Base-by-base conservation (phyloP, 73 alveolate genomes). In the Uronychia binucleata region DNA sequence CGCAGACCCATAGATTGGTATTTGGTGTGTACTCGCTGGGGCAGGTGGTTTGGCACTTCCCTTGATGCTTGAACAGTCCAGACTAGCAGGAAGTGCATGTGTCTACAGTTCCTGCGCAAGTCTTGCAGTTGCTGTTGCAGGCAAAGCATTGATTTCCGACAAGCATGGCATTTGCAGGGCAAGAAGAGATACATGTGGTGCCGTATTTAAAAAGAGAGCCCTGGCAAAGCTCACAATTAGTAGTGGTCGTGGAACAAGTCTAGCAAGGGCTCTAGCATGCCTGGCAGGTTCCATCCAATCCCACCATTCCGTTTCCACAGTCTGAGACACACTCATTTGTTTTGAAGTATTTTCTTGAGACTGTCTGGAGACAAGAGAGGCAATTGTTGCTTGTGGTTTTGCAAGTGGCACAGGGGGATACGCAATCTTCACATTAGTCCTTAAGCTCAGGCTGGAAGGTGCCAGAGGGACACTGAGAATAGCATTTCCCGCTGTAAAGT, bases 1-100 rank as follows among this genome's bases (percentile, higher is more conserved):
- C 78, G 34, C 90, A 83, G 26, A 27, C 84, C 0, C 78, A 74
- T 26, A 14, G 58, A 1, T 1, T 30, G 77, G 34, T 33, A 33
- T 83, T 83, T 1, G 78, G 74, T 26, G 46, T 28, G 35, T 13
- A 74, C 26, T 81, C 90, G 1, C 1, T 29, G 8, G 90, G 90
- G 59, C 90, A 83, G 28, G 83, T 14, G 8, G 30, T 31, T 0
- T 32, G 58, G 77, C 90, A 83, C 27, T 31, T 25, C 33, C 85
- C 90, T 1, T 33, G 67, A 31, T 30, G 31, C 58, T 58, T n/a
- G 58, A 13, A 34, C 31, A 31, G 58, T 14, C 74, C 74, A 13
- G 80, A 0, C 28, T 26, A 30, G 31, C 90, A 83, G n/a, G 34
- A 29, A 1, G n/a, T 14, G 79, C 90, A 83, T 19, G 67, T 46